Percentiles rank a stretch among this genome's conserved stretches.
Conservation (phyloP, 768 basidiomycete genomes). For the Termitomyces sp. region DNA sequence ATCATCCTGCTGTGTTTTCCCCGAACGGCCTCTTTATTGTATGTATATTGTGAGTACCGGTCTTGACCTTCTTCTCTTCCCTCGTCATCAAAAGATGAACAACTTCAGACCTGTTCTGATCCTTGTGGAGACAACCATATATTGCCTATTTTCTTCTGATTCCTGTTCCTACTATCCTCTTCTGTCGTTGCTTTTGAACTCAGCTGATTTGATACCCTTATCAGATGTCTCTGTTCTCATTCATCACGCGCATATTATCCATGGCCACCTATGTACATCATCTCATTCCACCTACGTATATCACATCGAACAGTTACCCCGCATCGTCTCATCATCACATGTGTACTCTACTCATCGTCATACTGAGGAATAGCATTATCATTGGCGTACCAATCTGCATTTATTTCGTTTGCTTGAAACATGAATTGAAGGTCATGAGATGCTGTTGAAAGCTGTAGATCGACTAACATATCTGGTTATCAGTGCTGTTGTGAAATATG, state of each 20-base stretch:
- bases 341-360: constrained; percentile 4
- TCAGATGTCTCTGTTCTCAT: not conserved
- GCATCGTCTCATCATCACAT: not conserved
- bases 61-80: constrained; percentile 12
- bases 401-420: not conserved
- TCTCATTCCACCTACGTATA: not conserved
- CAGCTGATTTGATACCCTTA: not conserved
- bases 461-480: not conserved
- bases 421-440: not conserved
- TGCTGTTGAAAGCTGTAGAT: not conserved
- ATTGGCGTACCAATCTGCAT: not conserved
- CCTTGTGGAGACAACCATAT: constrained; percentile 51
- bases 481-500: not conserved
- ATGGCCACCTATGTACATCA: not conserved
- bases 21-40: constrained; percentile 10
- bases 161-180: not conserved
- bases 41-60: constrained; percentile 36
- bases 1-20: not conserved
- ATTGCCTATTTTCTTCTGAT: constrained; percentile 49
- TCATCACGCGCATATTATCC: not conserved
- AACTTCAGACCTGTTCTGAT: constrained; percentile 71
- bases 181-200: not conserved
- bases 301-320: not conserved
- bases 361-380: not conserved
- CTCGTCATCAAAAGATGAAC: constrained; percentile 42